Evolutionary conservation across 2,329 filamentous ascomycete species (phyloP), one percentile per base, ranked within the genome.

Genomic region (Paraphaeosphaeria minitans): DNA sequence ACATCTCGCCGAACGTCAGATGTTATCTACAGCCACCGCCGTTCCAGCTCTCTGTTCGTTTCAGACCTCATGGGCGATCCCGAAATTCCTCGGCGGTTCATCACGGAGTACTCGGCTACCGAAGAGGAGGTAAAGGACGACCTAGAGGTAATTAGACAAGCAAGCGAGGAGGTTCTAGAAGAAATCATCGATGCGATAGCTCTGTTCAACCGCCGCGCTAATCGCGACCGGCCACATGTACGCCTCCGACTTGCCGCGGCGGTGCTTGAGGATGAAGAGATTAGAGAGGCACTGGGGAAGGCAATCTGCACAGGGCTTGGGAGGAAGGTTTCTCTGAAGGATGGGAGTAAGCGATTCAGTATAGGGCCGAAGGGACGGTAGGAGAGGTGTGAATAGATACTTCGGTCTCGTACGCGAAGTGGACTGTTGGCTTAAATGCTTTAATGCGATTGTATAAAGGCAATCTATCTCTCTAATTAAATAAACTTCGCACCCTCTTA

Each of bases 101-200:
- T 48, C 4, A n/a, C 53, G 0, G 53, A 48, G 53, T 37, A 51
- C 14, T 16, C 43, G n/a, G 21, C 39, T 13, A 42, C 43, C 27
- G 31, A 21, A 13, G 49, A 50, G 41, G 53, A n/a, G 10, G 16
- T 29, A 7, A 22, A 27, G 13, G 49, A 50, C 35, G 53, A 21
- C 4, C 12, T 29, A 3, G 33, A 39, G 19, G 31, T 39, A 10
- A 41, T 56, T 16, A 50, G 29, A 24, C 41, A 53, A 29, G 45
- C 55, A 13, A 52, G 48, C n/a, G 55, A 43, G 22, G 63, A 65
- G 0, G 55, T 64, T 6, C 58, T 55, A 8, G 66, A 69, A 41
- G 60, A 65, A 5, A 64, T 69, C 19, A 53, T 57, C 21, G 66
- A 67, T 52, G 63, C 62, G 0, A 14, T 69, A 3, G 33, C 57